phyloP scores from a whole-genome alignment of 1,284 basidiomycete genomes.

The Psilocybe mexicana region DNA sequence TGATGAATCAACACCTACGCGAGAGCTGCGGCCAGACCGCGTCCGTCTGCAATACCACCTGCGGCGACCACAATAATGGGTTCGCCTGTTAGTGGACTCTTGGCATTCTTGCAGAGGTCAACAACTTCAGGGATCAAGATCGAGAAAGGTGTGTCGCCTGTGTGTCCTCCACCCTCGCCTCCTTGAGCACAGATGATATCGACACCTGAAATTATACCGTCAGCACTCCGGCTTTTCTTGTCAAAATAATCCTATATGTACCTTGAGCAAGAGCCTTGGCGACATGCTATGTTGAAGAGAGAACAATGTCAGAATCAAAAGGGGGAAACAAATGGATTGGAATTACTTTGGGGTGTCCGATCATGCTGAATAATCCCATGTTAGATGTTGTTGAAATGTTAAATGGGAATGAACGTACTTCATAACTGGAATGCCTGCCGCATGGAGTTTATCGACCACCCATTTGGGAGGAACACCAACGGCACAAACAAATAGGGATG shows the following conservation, averaged over 20 bases:
- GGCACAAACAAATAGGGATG: constrained; percentile 81
- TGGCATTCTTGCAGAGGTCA: constrained; percentile 66
- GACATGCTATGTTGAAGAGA: constrained; percentile 56
- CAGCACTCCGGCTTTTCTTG: neutral
- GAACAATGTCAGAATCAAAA: neutral
- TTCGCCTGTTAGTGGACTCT: constrained; percentile 75
- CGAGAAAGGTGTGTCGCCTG: constrained; percentile 76
- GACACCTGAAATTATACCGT: constrained; percentile 49
- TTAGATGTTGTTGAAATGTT: neutral
- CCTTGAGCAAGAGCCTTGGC: constrained; percentile 76
- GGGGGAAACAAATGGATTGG: neutral
- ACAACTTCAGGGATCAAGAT: constrained; percentile 79
- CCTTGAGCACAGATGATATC: constrained; percentile 88
- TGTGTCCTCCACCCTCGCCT: constrained; percentile 79
- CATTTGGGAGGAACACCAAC: constrained; percentile 84
- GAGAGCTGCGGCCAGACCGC: constrained; percentile 78
- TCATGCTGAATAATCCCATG: constrained; percentile 59
- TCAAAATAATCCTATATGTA: constrained; percentile 20
- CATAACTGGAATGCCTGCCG: constrained; percentile 80
- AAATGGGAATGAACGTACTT: constrained; percentile 52
- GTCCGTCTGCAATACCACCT: constrained; percentile 82
- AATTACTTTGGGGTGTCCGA: constrained; percentile 82
- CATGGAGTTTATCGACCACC: constrained; percentile 80
- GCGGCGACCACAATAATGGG: constrained; percentile 80
- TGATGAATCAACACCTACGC: constrained; percentile 45